Base-by-base conservation (phyloP, 805 yeast species). In the Metschnikowia reukaufii region DNA sequence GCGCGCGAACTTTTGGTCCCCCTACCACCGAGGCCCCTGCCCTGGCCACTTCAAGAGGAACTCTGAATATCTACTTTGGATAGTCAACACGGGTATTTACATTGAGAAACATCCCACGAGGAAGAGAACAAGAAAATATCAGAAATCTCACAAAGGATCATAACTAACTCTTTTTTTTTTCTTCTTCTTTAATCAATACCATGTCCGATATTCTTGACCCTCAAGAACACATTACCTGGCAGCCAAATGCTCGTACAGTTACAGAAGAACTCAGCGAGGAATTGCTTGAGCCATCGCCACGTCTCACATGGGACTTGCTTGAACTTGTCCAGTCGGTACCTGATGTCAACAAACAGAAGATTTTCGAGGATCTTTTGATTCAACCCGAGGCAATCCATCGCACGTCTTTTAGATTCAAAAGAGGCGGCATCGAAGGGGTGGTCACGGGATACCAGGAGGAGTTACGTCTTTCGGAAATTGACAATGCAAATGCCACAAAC, bases 341-440 rank as follows among this genome's bases (percentile, higher is more conserved):
- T 0, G 60, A 66, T 4, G 63, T 75, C 9, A 63, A 70, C 39
- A 58, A 65, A 35, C 52, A 59, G 21, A 45, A 45, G 15, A 63
- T 81, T 16, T 75, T 76, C 46, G 68, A 72, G 23, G 69, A 74
- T 4, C 68, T 90, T 45, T 66, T 84, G 32, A 65, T 70, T 6
- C 45, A 78, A 1, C 97, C 98, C 0, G 70, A 73, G 3, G 70
- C 82, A 4, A 72, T 83, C 13, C 76, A 80, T 12, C 76, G 96
- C 51, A 81, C 94, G 0, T 68, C 81, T 0, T 76, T 83, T 44
- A 72, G 86, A 43, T 86, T 88, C 65, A 79, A 79, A 49, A 75
- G 99, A 58, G 62, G 70, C 6, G 98, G 98, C 1, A 75, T 94
- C 4, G 74, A 76, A 1, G 97, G 97, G 12, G 58, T 66, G 4